A percentile compares a stretch with the other conserved stretches of the same genome.
phyloP scores from a whole-genome alignment of 129 eudicot genomes.

The Lactuca sativa region DNA sequence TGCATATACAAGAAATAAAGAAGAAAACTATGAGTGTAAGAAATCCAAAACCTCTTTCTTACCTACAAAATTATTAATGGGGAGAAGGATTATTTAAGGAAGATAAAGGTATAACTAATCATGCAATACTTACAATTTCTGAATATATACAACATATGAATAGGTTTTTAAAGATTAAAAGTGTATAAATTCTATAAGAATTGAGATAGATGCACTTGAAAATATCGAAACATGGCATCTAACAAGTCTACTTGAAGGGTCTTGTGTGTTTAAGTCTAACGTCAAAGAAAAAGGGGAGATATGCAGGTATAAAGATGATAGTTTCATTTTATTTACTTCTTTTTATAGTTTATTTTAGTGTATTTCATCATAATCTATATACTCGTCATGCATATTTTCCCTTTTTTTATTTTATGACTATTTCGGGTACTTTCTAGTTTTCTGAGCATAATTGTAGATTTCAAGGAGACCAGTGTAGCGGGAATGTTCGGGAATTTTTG shows the following conservation, averaged over 20 bases:
- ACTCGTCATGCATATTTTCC: too few relatives aligned
- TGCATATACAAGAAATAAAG: not conserved
- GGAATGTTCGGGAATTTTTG: too few relatives aligned
- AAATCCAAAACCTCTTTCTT: not conserved
- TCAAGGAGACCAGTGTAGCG: too few relatives aligned
- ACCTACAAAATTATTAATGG: not conserved
- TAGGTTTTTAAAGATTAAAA: not conserved
- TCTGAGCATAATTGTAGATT: too few relatives aligned
- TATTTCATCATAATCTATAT: too few relatives aligned
- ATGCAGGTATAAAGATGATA: too few relatives aligned
- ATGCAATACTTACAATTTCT: not conserved
- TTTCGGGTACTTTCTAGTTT: too few relatives aligned
- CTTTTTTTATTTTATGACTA: too few relatives aligned
- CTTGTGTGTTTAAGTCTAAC: too few relatives aligned
- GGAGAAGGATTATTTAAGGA: not conserved
- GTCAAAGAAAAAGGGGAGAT: too few relatives aligned
- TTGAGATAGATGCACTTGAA: not conserved
- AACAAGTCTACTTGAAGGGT: not conserved
- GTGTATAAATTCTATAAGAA: not conserved
- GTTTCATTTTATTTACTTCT: too few relatives aligned
- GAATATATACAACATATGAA: conserved; percentile 3
- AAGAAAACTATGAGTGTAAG: not conserved
- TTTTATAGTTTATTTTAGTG: too few relatives aligned
- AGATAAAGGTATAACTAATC: not conserved
- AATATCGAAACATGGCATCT: not conserved